Percentiles rank a stretch among this genome's conserved stretches.
These are phyloP conservation scores for Acanthamoeba castellanii DNA, from an alignment of 208 protist species.

Conservation along the genomic window DNA sequence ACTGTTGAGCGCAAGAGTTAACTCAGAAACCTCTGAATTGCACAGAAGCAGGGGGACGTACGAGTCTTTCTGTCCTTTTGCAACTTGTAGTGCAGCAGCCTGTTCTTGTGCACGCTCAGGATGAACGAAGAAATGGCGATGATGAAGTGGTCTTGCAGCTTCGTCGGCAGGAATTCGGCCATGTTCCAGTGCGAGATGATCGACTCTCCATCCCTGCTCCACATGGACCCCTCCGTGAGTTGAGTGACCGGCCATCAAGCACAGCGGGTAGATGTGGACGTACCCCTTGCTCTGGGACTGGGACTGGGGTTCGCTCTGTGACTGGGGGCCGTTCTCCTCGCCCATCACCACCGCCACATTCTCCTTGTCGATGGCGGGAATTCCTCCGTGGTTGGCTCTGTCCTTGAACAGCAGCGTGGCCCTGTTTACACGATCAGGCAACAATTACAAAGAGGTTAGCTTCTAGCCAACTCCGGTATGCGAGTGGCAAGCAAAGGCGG, in stretches of 20 bases:
- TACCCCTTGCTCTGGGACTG: slow-evolving; percentile 41
- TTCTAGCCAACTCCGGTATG: not conserved
- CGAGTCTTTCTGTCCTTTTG: slow-evolving; percentile 61
- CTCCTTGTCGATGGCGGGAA: slow-evolving; percentile 66
- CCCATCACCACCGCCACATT: not conserved
- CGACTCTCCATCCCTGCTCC: not conserved
- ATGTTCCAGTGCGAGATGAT: slow-evolving; percentile 75
- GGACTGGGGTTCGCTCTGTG: not conserved
- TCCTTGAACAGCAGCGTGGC: slow-evolving; percentile 83
- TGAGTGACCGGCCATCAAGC: not conserved
- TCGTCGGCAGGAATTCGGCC: slow-evolving; percentile 64
- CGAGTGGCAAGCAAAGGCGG: not conserved
- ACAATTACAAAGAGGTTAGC: not conserved
- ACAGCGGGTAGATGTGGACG: not conserved
- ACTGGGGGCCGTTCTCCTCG: slow-evolving; percentile 5
- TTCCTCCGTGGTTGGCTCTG: slow-evolving; percentile 78
- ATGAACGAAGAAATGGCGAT: slow-evolving; percentile 59
- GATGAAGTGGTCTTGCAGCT: slow-evolving; percentile 68
- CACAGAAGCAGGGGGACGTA: not conserved
- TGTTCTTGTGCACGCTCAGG: slow-evolving; percentile 23
- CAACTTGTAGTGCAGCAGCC: slow-evolving; percentile 13
- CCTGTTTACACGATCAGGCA: not conserved
- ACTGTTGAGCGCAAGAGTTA: not conserved
- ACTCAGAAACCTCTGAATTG: not conserved
- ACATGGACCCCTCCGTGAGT: not conserved